Evolutionary conservation across 495 filamentous ascomycete species (phyloP), one percentile per base, ranked within the genome.

Genomic region (Immersiella caudata): DNA sequence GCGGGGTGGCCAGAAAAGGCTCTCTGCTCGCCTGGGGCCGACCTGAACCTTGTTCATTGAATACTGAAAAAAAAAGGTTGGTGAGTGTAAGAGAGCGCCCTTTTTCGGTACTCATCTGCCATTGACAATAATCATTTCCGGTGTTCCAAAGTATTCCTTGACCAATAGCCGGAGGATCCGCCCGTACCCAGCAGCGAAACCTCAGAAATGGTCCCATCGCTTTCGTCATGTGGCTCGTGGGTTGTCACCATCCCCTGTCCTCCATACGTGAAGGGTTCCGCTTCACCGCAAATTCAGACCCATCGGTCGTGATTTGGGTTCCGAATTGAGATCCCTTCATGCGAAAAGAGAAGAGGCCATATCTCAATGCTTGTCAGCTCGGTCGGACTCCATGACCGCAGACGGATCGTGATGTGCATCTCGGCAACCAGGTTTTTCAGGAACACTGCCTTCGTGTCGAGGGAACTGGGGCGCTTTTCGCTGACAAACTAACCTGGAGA

Each of bases 11-110:
- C 65, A 29, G 65, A 67, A 62, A 16, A 57, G 65, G 58, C 40
- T 67, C 58, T 67, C 59, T 62, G 29, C 52, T 62, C 58, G 59
- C 65, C 59, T 46, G 20, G 16, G n/a, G n/a, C 46, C 27, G 26
- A 59, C 26, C 9, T 59, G 40, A 12, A 12, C 40, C 5, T 6
- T 22, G 56, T 24, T 49, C 7, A 29, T 40, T 62, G 12, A 9
- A 33, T n/a, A 6, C 18, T 16, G 14, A 20, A 21, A 24, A 27
- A 20, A 24, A 33, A 33, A 33, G n/a, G n/a, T n/a, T n/a, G n/a
- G n/a, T n/a, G n/a, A n/a, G n/a, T n/a, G n/a, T n/a, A n/a, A n/a
- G n/a, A n/a, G n/a, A n/a, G n/a, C n/a, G n/a, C n/a, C 11, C 16
- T 12, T 46, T 46, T 12, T 18, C 8, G 29, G 29, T 33, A 33